Conservation (phyloP, 2,329 filamentous ascomycete genomes). For the Rhinocladiella mackenziei region DNA sequence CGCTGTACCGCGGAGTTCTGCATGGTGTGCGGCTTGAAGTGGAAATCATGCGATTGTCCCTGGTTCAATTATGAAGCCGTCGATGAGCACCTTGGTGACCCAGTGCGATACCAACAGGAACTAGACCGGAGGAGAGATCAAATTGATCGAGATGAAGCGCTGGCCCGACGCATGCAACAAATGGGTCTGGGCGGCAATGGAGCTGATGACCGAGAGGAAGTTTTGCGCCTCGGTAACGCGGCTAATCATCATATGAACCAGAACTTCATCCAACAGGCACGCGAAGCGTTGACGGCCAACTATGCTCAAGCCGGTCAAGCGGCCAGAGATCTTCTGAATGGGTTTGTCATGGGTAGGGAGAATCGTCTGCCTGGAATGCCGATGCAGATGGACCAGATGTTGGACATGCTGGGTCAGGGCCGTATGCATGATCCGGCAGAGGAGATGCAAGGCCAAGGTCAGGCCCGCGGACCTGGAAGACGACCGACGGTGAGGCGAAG, state of each 20-base stretch:
- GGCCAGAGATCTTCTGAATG: constrained; percentile 31
- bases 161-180: constrained; percentile 52
- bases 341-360: constrained; percentile 26
- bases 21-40: constrained; percentile 75
- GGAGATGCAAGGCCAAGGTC: constrained; percentile 3
- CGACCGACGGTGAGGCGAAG: constrained; percentile 34
- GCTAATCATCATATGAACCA: constrained; percentile 56
- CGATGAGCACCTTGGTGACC: constrained; percentile 49
- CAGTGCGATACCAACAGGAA: constrained; percentile 46
- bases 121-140: constrained; percentile 46
- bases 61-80: constrained; percentile 65
- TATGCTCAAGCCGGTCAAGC: constrained; percentile 34
- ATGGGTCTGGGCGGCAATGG: constrained; percentile 33
- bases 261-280: constrained; percentile 46
- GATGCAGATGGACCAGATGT: constrained; percentile 17
- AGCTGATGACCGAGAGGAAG: constrained; percentile 13
- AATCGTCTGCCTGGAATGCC: constrained; percentile 23
- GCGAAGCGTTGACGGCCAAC: constrained; percentile 34
- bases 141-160: constrained; percentile 47
- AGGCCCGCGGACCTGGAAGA: constrained; percentile 8
- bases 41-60: constrained; percentile 79
- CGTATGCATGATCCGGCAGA: constrained; percentile 13
- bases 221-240: constrained; percentile 17
- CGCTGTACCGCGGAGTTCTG: constrained; percentile 82
- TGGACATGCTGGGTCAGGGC: constrained; percentile 10